phyloP scores from a whole-genome alignment of 139 green algal species.

The Volvox reticuliferus region DNA sequence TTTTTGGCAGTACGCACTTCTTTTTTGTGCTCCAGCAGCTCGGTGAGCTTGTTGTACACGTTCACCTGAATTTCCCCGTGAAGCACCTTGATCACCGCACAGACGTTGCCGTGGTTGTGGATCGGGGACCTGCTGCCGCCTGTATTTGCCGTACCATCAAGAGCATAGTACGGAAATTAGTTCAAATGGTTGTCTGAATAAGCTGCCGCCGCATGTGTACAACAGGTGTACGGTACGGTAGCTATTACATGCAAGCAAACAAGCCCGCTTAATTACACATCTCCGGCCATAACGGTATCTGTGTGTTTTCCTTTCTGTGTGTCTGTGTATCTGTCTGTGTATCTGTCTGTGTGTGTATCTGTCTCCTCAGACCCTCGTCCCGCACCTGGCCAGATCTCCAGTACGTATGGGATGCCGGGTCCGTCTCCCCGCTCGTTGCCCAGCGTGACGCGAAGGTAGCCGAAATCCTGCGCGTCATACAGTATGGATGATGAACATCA shows the following conservation, averaged over 20 bases:
- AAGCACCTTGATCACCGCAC: slow-evolving; percentile 21
- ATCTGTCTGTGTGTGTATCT: too few relatives aligned
- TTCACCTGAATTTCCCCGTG: neutral
- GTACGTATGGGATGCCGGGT: slow-evolving; percentile 7
- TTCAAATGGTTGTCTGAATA: too few relatives aligned
- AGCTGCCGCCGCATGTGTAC: too few relatives aligned
- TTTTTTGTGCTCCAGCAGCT: neutral
- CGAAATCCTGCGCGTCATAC: neutral
- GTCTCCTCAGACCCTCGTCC: too few relatives aligned
- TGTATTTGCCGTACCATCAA: neutral
- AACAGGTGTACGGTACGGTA: too few relatives aligned
- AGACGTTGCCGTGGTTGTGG: slow-evolving; percentile 26
- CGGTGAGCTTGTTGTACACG: neutral
- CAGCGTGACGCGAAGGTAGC: neutral
- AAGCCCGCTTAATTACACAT: too few relatives aligned
- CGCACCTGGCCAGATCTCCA: slow-evolving; percentile 12
- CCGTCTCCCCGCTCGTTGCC: neutral
- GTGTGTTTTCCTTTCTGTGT: too few relatives aligned
- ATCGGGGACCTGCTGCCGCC: neutral
- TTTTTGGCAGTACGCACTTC: too few relatives aligned
- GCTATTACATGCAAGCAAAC: too few relatives aligned
- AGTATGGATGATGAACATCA: too few relatives aligned
- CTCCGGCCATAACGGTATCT: too few relatives aligned
- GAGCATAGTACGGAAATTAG: neutral
- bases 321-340: too few relatives aligned